Percentiles rank a stretch among this genome's conserved stretches.
Evolutionary conservation across 345 rosid species (phyloP).

Genomic region (Syzygium jambos): DNA sequence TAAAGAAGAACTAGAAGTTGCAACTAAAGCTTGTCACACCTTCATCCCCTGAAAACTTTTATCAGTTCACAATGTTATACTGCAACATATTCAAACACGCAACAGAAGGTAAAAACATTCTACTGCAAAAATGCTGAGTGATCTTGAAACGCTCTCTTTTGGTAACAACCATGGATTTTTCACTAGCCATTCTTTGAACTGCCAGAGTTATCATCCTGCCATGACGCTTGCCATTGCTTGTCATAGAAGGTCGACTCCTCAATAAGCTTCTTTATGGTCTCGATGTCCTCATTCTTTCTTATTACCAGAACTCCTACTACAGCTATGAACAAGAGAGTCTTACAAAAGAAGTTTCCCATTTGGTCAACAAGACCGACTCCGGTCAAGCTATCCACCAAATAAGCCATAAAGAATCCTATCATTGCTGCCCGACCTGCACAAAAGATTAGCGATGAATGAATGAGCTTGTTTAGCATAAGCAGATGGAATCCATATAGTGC

Average conservation of each 20-base stretch:
- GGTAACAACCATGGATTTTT: neutral
- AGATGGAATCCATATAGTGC: neutral
- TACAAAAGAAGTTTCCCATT: conserved; percentile 95
- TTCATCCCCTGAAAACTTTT: neutral
- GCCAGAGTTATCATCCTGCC: conserved; percentile 50
- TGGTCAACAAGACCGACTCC: conserved; percentile 96
- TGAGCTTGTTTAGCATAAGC: neutral
- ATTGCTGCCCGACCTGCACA: conserved; percentile 85
- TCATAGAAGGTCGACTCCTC: conserved; percentile 89
- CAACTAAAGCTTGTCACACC: neutral
- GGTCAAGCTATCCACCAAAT: conserved; percentile 87
- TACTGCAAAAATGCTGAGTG: neutral
- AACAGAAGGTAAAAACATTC: neutral
- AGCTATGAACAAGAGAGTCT: conserved; percentile 76
- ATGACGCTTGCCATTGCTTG: conserved; percentile 94
- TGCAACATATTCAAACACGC: neutral
- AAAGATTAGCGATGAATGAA: neutral
- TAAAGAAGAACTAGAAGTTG: neutral
- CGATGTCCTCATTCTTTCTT: conserved; percentile 82
- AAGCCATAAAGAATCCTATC: conserved; percentile 98
- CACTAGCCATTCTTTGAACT: neutral
- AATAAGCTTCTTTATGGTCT: conserved; percentile 53
- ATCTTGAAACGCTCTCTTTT: neutral
- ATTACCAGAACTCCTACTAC: conserved; percentile 72
- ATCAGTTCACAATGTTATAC: neutral